Evolutionary conservation across 2,329 filamentous ascomycete genomes (phyloP), one percentile per base, ranked within the genome.

Genomic region (Aureobasidium pullulans): DNA sequence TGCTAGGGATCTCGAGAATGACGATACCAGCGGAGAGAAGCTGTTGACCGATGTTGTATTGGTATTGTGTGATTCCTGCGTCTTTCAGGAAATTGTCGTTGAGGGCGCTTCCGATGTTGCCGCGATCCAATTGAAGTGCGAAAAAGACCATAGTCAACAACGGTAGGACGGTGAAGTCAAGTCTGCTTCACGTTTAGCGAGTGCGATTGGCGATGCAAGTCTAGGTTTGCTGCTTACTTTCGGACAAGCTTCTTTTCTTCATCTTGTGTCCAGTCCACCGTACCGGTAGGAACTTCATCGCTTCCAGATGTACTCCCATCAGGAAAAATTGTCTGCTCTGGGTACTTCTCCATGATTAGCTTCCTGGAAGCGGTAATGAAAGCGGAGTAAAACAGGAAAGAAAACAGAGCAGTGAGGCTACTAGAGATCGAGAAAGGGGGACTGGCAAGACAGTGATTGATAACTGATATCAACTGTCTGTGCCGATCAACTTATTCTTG

Each of bases 31-130:
- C 63, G 0, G 66, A 69, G 10, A 71, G 63, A 62, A 70, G 68
- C 50, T 71, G 69, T 54, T 70, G 68, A 23, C 69, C 69, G 10
- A 71, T 64, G 15, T 71, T 71, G 65, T 68, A 71, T 32, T 70
- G 65, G 42, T 70, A 60, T 44, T 70, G 68, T 2, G 61, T 67
- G 60, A 71, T 69, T 11, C 63, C 62, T 13, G 70, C 61, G 48
- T 71, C 68, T 52, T 69, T 62, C 56, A 68, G 62, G 39, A 70
- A 70, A 50, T 62, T 63, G 60, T 71, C 68, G 3, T 68, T 69
- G 31, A 70, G 63, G 23, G 68, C 69, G 43, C 68, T 69, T 3
- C 66, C 67, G 60, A 70, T 69, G 57, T 69, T 68, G n/a, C 66
- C 68, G 39, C 68, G 61, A 49, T 69, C 68, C 37, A 69, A 61